Conservation (phyloP, 2,329 filamentous ascomycete species). For the Epichloe festucae region DNA sequence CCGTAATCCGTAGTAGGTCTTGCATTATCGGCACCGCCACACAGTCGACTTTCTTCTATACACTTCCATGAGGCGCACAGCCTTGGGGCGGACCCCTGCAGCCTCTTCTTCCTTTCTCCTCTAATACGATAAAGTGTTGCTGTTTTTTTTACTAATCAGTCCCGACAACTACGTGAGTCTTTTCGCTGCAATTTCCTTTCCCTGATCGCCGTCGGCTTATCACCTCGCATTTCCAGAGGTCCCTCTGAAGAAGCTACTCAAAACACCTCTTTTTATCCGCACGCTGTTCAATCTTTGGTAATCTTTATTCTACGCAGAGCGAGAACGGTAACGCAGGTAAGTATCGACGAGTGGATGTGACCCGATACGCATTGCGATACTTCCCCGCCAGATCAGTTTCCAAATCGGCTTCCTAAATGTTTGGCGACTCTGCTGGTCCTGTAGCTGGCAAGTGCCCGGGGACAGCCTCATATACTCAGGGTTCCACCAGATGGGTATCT, state of each 20-base stretch:
- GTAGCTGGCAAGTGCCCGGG: neutral
- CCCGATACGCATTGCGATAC: neutral
- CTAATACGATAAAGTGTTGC: neutral
- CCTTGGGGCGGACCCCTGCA: conserved; percentile 17
- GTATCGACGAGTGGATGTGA: neutral
- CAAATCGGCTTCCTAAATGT: neutral
- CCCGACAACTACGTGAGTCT: neutral
- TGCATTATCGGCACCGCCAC: conserved; percentile 22
- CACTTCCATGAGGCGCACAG: conserved; percentile 29
- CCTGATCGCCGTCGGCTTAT: neutral
- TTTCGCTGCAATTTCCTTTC: neutral
- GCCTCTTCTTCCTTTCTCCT: conserved; percentile 10
- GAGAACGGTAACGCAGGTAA: neutral
- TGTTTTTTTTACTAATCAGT: neutral
- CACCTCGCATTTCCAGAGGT: neutral
- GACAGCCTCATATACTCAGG: neutral
- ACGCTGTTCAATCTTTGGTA: neutral
- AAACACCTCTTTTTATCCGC: neutral
- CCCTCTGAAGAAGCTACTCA: neutral
- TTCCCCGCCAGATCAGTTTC: neutral
- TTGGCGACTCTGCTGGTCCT: neutral
- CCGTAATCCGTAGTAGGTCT: neutral
- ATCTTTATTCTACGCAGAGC: neutral
- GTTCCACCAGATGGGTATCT: neutral
- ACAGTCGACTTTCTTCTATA: conserved; percentile 28